Evolutionary conservation across 2,329 filamentous ascomycete genomes (phyloP).

Genomic region (Escovopsis sp.): DNA sequence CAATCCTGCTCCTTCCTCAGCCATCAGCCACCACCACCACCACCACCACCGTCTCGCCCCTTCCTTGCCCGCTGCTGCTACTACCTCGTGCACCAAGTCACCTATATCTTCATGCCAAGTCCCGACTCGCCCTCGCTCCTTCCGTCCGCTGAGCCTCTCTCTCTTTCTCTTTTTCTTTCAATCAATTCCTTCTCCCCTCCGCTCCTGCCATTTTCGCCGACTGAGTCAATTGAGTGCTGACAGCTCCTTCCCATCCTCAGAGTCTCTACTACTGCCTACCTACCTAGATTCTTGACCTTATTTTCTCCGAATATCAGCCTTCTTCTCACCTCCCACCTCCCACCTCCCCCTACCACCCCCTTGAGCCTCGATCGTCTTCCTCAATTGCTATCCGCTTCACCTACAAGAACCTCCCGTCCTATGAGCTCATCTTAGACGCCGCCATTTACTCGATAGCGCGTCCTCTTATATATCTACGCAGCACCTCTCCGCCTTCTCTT

Average conservation of each 20-base stretch:
- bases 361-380: neutral
- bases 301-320: too few species aligned
- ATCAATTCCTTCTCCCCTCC: too few species aligned
- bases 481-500: neutral
- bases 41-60: too few species aligned
- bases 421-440: constrained; percentile 4
- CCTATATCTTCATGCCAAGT: too few species aligned
- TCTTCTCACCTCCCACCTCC: constrained; percentile 3
- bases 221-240: constrained; percentile 1
- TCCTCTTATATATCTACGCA: neutral
- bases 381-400: neutral
- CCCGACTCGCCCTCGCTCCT: too few species aligned
- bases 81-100: too few species aligned
- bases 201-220: too few species aligned
- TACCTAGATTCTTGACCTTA: too few species aligned
- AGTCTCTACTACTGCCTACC: neutral
- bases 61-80: too few species aligned
- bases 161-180: neutral
- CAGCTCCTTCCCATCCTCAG: constrained; percentile 4
- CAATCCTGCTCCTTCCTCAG: too few species aligned
- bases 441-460: neutral
- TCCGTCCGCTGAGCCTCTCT: neutral
- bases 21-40: too few species aligned
- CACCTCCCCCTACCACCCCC: neutral
- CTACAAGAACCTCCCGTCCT: neutral